A percentile compares a stretch with the other conserved stretches of the same genome.
phyloP scores from a whole-genome alignment of 805 yeast species.

The Saturnispora gosingensis region DNA sequence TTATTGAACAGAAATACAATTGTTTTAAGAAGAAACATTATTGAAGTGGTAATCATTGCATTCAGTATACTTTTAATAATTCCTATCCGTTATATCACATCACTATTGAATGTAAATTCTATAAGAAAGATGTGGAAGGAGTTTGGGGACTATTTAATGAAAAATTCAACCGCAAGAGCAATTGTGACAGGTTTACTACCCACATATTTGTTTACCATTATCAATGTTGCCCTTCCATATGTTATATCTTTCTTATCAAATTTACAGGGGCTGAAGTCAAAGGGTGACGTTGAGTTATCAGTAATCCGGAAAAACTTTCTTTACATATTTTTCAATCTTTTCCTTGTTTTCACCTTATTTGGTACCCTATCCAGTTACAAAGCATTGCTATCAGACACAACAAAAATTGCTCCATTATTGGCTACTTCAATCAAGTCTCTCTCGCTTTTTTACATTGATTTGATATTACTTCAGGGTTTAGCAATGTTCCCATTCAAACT shows the following conservation, averaged over 20 bases:
- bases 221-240: conserved; percentile 46
- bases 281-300: conserved; percentile 50
- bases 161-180: conserved; percentile 43
- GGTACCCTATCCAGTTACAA: conserved; percentile 55
- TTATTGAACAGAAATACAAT: conserved; percentile 32
- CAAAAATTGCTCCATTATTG: conserved; percentile 46
- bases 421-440: conserved; percentile 44
- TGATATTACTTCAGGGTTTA: conserved; percentile 62
- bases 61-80: conserved; percentile 45
- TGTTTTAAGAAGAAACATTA: conserved; percentile 25
- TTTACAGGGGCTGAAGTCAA: conserved; percentile 44
- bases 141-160: conserved; percentile 42
- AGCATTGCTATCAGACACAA: conserved; percentile 48
- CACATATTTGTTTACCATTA: conserved; percentile 46
- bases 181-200: conserved; percentile 56
- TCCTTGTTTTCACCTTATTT: conserved; percentile 50
- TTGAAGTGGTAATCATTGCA: conserved; percentile 33
- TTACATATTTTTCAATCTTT: conserved; percentile 52
- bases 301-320: conserved; percentile 50
- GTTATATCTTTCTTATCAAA: conserved; percentile 42
- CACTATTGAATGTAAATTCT: conserved; percentile 46
- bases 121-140: conserved; percentile 52
- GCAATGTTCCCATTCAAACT: conserved; percentile 53
- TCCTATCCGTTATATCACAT: conserved; percentile 48
- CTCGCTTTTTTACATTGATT: conserved; percentile 47